phyloP scores from a whole-genome alignment of 2,329 filamentous ascomycete species.

The Paecilomyces fulvus region DNA sequence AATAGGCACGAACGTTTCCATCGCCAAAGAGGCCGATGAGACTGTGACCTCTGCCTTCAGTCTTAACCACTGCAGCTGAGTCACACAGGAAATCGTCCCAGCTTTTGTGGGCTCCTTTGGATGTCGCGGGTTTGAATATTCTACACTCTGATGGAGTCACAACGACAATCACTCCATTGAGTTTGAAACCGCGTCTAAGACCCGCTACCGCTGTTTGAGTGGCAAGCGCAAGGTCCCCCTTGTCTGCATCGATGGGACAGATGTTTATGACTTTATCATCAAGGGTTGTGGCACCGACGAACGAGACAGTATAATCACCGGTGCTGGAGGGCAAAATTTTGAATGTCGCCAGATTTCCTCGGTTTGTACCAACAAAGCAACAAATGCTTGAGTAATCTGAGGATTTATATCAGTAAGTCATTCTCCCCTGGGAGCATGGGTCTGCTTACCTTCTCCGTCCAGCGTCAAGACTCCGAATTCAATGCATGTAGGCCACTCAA shows the following conservation, averaged over 20 bases:
- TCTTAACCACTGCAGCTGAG: constrained; percentile 65
- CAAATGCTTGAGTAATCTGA: constrained; percentile 82
- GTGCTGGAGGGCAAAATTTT: constrained; percentile 70
- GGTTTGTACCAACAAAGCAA: constrained; percentile 81
- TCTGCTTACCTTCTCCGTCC: constrained; percentile 64
- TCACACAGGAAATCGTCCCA: constrained; percentile 82
- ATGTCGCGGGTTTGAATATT: constrained; percentile 74
- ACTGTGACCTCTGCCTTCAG: constrained; percentile 66
- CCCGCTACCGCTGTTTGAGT: constrained; percentile 67
- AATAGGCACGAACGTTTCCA: constrained; percentile 68
- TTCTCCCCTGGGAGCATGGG: not conserved
- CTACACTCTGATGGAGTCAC: constrained; percentile 68
- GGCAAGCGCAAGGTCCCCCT: constrained; percentile 66
- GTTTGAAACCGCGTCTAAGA: constrained; percentile 62
- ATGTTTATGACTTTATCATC: constrained; percentile 67
- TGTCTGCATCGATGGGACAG: constrained; percentile 68
- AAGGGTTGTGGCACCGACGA: constrained; percentile 59
- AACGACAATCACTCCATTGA: constrained; percentile 73
- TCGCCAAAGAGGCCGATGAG: constrained; percentile 81
- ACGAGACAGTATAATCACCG: constrained; percentile 62
- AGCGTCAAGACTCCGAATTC: constrained; percentile 92
- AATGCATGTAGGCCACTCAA: constrained; percentile 70
- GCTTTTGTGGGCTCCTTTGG: constrained; percentile 84
- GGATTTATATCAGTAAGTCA: not conserved
- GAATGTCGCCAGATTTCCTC: constrained; percentile 78